Evolutionary conservation across 208 protist species (phyloP).

Genomic region (Trypanosomatidae sp.): DNA sequence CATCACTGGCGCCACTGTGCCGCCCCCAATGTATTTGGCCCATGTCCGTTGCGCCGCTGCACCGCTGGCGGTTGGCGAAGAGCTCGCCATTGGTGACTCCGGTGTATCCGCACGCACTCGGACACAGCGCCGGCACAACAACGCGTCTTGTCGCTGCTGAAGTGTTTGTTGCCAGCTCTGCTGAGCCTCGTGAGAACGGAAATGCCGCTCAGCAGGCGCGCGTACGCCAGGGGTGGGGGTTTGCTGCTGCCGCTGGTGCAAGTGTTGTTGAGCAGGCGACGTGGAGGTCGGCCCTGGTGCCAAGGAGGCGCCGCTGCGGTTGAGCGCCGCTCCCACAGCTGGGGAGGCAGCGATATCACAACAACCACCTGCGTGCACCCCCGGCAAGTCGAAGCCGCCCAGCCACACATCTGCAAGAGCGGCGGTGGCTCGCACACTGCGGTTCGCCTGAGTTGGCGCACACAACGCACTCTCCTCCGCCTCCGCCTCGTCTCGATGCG

Average conservation of each 20-base stretch:
- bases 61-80: too few species aligned
- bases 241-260: not conserved
- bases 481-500: not conserved
- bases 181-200: not conserved
- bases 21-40: not conserved
- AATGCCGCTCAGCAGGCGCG: slow-evolving; percentile 1
- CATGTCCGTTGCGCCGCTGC: not conserved
- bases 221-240: not conserved
- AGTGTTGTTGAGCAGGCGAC: not conserved
- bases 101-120: slow-evolving; percentile 3
- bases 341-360: not conserved
- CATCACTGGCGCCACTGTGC: slow-evolving; percentile 7
- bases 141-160: slow-evolving; percentile 7
- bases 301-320: not conserved
- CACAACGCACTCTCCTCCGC: not conserved
- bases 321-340: not conserved
- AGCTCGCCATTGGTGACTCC: too few species aligned
- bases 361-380: not conserved
- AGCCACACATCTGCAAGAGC: slow-evolving; percentile 9
- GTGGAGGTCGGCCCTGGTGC: too few species aligned
- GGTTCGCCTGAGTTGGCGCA: not conserved
- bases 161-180: slow-evolving; percentile 3
- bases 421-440: not conserved
- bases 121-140: slow-evolving; percentile 12
- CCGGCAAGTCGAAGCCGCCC: not conserved